Conservation (phyloP, 495 filamentous ascomycete genomes). For the Schizothecium vesticola region DNA sequence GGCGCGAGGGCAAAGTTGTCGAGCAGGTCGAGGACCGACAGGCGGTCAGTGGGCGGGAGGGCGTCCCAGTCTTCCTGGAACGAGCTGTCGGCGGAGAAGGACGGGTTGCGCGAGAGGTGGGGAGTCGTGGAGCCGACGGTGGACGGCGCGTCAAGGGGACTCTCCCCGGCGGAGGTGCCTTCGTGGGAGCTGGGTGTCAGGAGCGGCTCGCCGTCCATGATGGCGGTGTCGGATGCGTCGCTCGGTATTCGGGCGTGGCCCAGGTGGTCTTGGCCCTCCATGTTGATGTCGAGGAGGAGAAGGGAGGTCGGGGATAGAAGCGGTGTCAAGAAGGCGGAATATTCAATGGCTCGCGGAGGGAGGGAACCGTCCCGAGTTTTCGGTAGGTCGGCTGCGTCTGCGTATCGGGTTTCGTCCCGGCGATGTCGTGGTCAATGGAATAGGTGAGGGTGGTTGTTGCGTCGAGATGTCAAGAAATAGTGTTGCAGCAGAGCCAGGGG, state of each 20-base stretch:
- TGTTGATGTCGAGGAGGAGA: conserved; percentile 10
- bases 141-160: conserved; percentile 37
- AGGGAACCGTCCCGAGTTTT: neutral
- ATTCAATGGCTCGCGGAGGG: neutral
- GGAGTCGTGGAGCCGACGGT: conserved; percentile 39
- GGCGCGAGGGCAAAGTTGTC: conserved; percentile 89
- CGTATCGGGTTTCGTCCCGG: neutral
- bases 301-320: neutral
- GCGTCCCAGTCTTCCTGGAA: conserved; percentile 87
- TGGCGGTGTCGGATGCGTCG: conserved; percentile 36
- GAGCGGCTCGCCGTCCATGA: conserved; percentile 40
- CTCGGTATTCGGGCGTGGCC: conserved; percentile 29
- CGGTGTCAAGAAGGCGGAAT: neutral
- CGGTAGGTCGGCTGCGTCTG: neutral
- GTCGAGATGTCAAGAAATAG: neutral
- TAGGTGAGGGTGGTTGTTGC: neutral
- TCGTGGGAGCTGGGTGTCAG: conserved; percentile 38
- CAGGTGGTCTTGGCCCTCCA: conserved; percentile 41
- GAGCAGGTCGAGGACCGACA: conserved; percentile 87
- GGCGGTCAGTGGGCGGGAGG: conserved; percentile 78
- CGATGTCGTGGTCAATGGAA: neutral
- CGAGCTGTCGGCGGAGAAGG: conserved; percentile 70
- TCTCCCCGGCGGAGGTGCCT: conserved; percentile 35
- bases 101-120: conserved; percentile 61
- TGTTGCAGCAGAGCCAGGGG: neutral